Percentiles rank a stretch among this genome's conserved stretches.
These are phyloP conservation scores for Grigorovia transvaalensis DNA, from an alignment of 805 yeast genomes.

Conservation along the genomic window DNA sequence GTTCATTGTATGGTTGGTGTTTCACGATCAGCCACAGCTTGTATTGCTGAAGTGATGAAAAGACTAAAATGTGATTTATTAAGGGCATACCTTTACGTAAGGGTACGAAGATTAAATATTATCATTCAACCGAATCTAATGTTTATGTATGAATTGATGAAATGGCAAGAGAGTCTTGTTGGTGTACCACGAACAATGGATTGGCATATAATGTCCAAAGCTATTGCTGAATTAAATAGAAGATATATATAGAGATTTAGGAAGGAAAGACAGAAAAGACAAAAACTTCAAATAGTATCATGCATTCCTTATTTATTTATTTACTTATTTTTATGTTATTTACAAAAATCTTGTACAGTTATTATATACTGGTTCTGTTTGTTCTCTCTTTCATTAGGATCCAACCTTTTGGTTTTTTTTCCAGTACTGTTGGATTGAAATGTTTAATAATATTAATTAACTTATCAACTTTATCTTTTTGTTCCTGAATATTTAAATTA, in stretches of 20 bases:
- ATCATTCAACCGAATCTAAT: slow-evolving; percentile 90
- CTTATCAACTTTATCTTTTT: background rate
- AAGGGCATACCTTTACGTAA: slow-evolving; percentile 75
- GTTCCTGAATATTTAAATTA: background rate
- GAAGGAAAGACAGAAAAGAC: background rate
- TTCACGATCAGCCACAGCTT: slow-evolving; percentile 87
- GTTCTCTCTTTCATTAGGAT: slow-evolving; percentile 3
- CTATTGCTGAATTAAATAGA: slow-evolving; percentile 65
- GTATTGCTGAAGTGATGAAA: slow-evolving; percentile 90
- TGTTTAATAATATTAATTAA: background rate
- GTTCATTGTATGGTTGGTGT: slow-evolving; percentile 96
- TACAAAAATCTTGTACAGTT: background rate
- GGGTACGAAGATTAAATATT: slow-evolving; percentile 81
- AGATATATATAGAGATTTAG: slow-evolving; percentile 39
- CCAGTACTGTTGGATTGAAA: background rate
- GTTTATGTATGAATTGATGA: slow-evolving; percentile 81
- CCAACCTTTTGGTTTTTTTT: background rate
- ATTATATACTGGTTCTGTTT: too few relatives aligned
- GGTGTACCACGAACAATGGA: slow-evolving; percentile 51
- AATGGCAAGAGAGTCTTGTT: slow-evolving; percentile 31
- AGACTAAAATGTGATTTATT: slow-evolving; percentile 57
- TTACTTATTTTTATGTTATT: too few relatives aligned
- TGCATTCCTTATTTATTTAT: background rate
- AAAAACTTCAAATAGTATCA: background rate
- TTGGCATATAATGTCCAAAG: slow-evolving; percentile 81